These are phyloP conservation scores for Endoconidiophora laricicola DNA, from an alignment of 2,329 filamentous ascomycete genomes.

Conservation along the genomic window DNA sequence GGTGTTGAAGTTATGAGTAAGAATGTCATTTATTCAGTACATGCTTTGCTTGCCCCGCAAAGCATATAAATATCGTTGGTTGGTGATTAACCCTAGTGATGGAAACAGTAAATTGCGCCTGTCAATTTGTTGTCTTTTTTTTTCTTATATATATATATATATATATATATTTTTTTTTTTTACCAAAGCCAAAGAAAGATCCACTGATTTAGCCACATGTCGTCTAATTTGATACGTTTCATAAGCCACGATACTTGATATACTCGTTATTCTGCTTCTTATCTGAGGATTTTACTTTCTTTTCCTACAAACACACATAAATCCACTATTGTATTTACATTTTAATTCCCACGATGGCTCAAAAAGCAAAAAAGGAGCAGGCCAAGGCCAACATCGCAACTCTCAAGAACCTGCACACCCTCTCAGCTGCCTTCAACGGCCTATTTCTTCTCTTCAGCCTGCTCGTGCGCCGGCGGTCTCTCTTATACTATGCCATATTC, in stretches of 20 bases:
- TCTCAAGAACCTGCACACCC: conserved; percentile 68
- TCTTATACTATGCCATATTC: conserved; percentile 53
- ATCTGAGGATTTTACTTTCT: neutral
- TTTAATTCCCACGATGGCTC: conserved; percentile 32
- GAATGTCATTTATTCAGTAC: too few species aligned
- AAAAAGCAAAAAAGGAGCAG: conserved; percentile 45
- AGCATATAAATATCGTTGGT: too few species aligned
- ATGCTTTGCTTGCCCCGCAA: too few species aligned
- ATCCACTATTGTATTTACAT: neutral
- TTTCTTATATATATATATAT: neutral
- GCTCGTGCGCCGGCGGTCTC: conserved; percentile 45
- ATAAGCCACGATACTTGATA: neutral
- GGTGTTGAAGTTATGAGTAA: too few species aligned
- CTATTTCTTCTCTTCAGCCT: conserved; percentile 60
- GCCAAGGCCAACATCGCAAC: conserved; percentile 65
- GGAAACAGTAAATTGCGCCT: too few species aligned
- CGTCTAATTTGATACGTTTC: neutral
- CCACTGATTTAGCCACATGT: conserved; percentile 1
- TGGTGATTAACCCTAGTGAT: too few species aligned
- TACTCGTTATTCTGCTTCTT: neutral
- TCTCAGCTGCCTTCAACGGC: conserved; percentile 52
- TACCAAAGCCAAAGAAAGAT: neutral
- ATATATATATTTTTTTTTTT: neutral
- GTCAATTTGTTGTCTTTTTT: neutral
- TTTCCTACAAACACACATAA: neutral